Percentiles rank a stretch among this genome's conserved stretches.
Conservation (phyloP, 139 green algal species). For the Tetraselmis striata region DNA sequence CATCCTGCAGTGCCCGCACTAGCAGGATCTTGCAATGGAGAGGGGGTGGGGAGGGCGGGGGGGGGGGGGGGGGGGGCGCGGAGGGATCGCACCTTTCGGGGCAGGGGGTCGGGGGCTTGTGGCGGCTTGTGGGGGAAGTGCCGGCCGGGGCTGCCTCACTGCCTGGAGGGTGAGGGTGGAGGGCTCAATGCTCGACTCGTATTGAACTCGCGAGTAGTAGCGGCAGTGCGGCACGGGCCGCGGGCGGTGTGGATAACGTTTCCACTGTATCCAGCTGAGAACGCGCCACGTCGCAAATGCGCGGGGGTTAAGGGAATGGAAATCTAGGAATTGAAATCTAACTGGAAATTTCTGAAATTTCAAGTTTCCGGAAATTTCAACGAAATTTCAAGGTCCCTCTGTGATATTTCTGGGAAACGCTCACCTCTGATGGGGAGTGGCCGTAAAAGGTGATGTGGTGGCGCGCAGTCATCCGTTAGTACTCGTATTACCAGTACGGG, state of each 20-base stretch:
- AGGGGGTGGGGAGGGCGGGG: too few species aligned
- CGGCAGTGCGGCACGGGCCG: not conserved
- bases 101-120: too few species aligned
- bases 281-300: not conserved
- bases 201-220: not conserved
- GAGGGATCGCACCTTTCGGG: too few species aligned
- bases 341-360: conserved; percentile 1
- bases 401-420: not conserved
- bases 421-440: not conserved
- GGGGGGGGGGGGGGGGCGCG: too few species aligned
- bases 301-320: not conserved
- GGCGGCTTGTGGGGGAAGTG: not conserved
- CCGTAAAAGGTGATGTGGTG: too few species aligned
- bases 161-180: not conserved
- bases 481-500: too few species aligned
- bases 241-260: not conserved
- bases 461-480: too few species aligned
- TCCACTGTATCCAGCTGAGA: not conserved
- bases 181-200: not conserved
- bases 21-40: too few species aligned
- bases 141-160: not conserved
- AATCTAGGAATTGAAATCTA: conserved; percentile 1
- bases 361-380: conserved; percentile 1
- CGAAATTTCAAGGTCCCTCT: not conserved
- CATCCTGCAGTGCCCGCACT: not conserved